A percentile compares a stretch with the other conserved stretches of the same genome.
These are phyloP conservation scores for Pseudogymnoascus sp. DNA, from an alignment of 2,329 filamentous ascomycete genomes.

Conservation along the genomic window DNA sequence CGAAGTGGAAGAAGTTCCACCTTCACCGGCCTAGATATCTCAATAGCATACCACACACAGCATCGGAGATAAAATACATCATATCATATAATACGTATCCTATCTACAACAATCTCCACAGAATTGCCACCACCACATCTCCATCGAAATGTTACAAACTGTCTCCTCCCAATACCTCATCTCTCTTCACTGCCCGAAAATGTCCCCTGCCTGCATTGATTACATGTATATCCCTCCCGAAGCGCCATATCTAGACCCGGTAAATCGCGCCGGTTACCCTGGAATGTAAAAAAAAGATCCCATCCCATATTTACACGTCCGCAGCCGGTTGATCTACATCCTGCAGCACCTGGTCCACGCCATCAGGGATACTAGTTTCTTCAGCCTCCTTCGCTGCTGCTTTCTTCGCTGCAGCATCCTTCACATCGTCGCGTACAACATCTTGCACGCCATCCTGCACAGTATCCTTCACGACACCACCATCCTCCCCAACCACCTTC, in stretches of 20 bases:
- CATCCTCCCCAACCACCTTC: background rate
- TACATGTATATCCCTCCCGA: background rate
- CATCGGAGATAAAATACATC: background rate
- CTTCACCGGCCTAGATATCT: background rate
- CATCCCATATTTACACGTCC: conserved; percentile 4
- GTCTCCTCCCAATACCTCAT: background rate
- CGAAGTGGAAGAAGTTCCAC: background rate
- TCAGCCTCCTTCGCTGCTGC: conserved; percentile 49
- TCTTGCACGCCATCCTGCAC: background rate
- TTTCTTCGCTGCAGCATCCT: background rate
- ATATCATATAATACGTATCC: conserved; percentile 3
- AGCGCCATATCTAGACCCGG: background rate
- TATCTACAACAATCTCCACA: background rate
- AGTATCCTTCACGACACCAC: background rate
- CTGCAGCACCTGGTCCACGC: conserved; percentile 1
- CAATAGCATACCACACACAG: background rate
- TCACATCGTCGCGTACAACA: conserved; percentile 43
- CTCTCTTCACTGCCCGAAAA: background rate
- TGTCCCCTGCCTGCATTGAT: background rate
- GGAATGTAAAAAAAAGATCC: background rate
- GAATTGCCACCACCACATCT: background rate
- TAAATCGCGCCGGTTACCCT: background rate
- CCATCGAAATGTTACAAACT: background rate
- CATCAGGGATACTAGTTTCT: conserved; percentile 28
- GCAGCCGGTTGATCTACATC: conserved; percentile 9